A percentile compares a stretch with the other conserved stretches of the same genome.
phyloP scores from a whole-genome alignment of 2,329 filamentous ascomycete species.

The Ophiostoma quercus region DNA sequence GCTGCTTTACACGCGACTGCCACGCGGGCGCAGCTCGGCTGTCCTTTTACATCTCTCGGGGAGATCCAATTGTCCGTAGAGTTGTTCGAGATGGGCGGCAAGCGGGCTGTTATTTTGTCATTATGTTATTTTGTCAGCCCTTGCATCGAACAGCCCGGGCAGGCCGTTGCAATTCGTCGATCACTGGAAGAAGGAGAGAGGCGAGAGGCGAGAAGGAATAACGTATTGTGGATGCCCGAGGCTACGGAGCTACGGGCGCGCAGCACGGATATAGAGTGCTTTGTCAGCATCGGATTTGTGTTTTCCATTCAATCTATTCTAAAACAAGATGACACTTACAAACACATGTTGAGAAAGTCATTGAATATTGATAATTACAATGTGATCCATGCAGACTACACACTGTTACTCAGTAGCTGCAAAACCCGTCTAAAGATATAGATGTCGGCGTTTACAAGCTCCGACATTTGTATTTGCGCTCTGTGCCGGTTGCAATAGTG shows the following conservation, averaged over 20 bases:
- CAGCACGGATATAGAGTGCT: not conserved
- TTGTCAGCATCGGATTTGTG: not conserved
- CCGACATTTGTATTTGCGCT: not conserved
- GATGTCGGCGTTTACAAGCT: not conserved
- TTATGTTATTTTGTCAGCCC: too few relatives aligned
- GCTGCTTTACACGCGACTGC: not conserved
- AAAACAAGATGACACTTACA: too few relatives aligned
- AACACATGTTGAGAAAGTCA: too few relatives aligned
- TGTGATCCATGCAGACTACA: too few relatives aligned
- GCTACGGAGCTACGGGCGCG: too few relatives aligned
- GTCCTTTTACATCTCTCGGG: too few relatives aligned
- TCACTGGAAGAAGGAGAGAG: not conserved
- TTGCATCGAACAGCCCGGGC: too few relatives aligned
- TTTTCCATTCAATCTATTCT: not conserved
- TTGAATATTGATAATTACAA: too few relatives aligned
- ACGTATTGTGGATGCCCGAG: too few relatives aligned
- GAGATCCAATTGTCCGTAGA: not conserved
- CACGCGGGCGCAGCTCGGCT: not conserved
- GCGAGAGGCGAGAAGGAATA: not conserved
- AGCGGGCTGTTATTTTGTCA: too few relatives aligned
- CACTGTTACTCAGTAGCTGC: too few relatives aligned
- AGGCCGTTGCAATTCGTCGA: not conserved
- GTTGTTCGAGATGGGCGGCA: too few relatives aligned
- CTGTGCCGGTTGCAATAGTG: not conserved
- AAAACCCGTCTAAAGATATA: not conserved